These are phyloP conservation scores for Entelexis paramagnoliae DNA, from an alignment of 1,139 yeast species.

Conservation along the genomic window DNA sequence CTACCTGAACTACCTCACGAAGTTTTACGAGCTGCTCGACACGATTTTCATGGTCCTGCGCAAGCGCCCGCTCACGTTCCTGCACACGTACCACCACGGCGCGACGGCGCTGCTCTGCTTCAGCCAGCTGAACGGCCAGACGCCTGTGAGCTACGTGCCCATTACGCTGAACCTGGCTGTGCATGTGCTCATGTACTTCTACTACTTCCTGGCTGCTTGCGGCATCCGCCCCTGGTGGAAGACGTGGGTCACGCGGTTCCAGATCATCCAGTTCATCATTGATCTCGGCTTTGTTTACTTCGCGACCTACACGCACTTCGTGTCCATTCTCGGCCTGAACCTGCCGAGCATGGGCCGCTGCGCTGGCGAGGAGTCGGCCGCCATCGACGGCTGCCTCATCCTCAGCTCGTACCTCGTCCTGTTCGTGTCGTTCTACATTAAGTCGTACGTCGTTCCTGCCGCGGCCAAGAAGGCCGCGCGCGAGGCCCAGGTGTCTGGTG, in stretches of 20 bases:
- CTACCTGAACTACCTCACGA: slow-evolving; percentile 38
- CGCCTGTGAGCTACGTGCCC: slow-evolving; percentile 93
- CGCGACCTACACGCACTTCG: slow-evolving; percentile 59
- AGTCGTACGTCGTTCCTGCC: slow-evolving; percentile 52
- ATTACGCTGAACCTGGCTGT: slow-evolving; percentile 81
- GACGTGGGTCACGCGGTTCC: slow-evolving; percentile 97
- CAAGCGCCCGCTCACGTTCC: slow-evolving; percentile 72
- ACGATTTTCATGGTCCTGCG: slow-evolving; percentile 86
- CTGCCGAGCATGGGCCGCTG: slow-evolving; percentile 82
- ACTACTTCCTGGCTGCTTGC: slow-evolving; percentile 86
- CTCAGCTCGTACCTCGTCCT: slow-evolving; percentile 80
- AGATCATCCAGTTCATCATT: slow-evolving; percentile 83
- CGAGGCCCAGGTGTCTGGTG: slow-evolving; percentile 5
- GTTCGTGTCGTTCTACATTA: slow-evolving; percentile 88
- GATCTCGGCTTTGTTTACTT: slow-evolving; percentile 86
- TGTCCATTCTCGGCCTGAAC: slow-evolving; percentile 31
- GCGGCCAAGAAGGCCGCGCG: slow-evolving; percentile 25
- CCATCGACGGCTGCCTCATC: slow-evolving; percentile 79
- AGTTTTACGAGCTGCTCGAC: slow-evolving; percentile 68
- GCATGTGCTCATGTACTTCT: slow-evolving; percentile 97
- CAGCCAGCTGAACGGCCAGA: slow-evolving; percentile 83
- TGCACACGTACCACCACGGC: slow-evolving; percentile 97
- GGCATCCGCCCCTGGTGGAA: slow-evolving; percentile 99
- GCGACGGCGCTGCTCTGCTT: slow-evolving; percentile 94
- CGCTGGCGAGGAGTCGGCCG: slow-evolving; percentile 88